Conservation (phyloP, 257 asterid genomes). For the Solanum gandarillasii region DNA sequence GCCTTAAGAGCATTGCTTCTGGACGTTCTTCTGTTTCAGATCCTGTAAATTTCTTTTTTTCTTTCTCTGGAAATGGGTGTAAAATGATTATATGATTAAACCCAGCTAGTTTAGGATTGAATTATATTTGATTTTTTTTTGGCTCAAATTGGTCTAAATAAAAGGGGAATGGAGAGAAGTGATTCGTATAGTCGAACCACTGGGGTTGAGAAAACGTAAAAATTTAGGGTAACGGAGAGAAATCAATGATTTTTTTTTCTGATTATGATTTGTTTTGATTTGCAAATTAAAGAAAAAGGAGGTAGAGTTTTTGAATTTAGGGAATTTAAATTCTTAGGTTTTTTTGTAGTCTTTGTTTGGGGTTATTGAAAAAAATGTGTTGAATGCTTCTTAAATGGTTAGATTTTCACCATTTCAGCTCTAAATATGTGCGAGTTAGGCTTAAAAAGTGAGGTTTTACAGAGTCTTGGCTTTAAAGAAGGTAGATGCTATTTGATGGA, state of each 20-base stretch:
- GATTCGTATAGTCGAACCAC: not conserved
- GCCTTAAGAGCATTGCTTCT: slow-evolving; percentile 85
- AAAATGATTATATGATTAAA: not conserved
- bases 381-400: not conserved
- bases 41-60: slow-evolving; percentile 40
- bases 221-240: not conserved
- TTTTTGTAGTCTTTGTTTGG: not conserved
- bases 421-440: not conserved
- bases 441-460: not conserved
- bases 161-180: not conserved
- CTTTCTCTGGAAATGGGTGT: not conserved
- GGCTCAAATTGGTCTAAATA: not conserved
- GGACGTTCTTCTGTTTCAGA: slow-evolving; percentile 76
- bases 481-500: not conserved
- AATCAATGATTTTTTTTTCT: not conserved
- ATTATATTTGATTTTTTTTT: not conserved
- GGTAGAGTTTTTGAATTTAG: not conserved
- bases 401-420: not conserved
- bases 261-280: not conserved
- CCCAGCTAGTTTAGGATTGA: not conserved
- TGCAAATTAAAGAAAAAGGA: not conserved
- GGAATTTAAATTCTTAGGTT: not conserved
- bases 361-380: not conserved
- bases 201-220: not conserved
- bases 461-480: not conserved